These are phyloP conservation scores for Fusarium penzigii DNA, from an alignment of 2,329 filamentous ascomycete genomes.

Conservation along the genomic window DNA sequence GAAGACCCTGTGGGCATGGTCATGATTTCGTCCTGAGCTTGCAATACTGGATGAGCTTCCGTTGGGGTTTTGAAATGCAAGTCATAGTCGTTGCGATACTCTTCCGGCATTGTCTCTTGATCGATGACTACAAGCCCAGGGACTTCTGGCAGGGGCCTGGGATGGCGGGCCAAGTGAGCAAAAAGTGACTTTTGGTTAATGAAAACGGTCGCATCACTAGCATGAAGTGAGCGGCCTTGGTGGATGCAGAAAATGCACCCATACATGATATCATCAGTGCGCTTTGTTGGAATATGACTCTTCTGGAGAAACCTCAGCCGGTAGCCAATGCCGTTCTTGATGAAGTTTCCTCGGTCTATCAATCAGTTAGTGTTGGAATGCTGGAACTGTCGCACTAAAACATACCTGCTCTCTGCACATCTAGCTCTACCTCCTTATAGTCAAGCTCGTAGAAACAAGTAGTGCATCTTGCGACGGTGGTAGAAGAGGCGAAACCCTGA, in stretches of 20 bases:
- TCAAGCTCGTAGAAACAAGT: constrained; percentile 56
- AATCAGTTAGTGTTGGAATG: constrained; percentile 10
- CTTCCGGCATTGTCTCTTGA: constrained; percentile 39
- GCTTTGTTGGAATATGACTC: constrained; percentile 51
- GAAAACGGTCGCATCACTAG: constrained; percentile 59
- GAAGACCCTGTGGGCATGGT: constrained; percentile 47
- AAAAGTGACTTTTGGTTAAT: constrained; percentile 55
- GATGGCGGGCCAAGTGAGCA: constrained; percentile 53
- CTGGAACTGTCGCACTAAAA: background rate
- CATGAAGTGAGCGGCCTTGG: constrained; percentile 49
- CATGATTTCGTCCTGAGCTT: constrained; percentile 42
- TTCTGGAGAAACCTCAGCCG: constrained; percentile 59
- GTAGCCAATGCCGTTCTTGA: constrained; percentile 48
- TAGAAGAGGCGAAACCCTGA: constrained; percentile 44
- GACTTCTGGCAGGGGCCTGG: constrained; percentile 52
- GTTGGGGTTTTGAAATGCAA: constrained; percentile 48
- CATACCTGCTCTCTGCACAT: constrained; percentile 51
- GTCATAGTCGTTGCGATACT: constrained; percentile 53
- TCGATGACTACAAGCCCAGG: constrained; percentile 52
- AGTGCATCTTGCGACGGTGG: constrained; percentile 52
- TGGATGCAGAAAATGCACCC: constrained; percentile 57
- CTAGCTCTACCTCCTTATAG: constrained; percentile 52
- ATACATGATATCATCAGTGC: constrained; percentile 55
- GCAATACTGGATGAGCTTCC: constrained; percentile 42
- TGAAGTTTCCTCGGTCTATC: constrained; percentile 49